These are phyloP conservation scores for Capsella bursapastoris DNA, from an alignment of 345 rosid genomes.

Conservation along the genomic window DNA sequence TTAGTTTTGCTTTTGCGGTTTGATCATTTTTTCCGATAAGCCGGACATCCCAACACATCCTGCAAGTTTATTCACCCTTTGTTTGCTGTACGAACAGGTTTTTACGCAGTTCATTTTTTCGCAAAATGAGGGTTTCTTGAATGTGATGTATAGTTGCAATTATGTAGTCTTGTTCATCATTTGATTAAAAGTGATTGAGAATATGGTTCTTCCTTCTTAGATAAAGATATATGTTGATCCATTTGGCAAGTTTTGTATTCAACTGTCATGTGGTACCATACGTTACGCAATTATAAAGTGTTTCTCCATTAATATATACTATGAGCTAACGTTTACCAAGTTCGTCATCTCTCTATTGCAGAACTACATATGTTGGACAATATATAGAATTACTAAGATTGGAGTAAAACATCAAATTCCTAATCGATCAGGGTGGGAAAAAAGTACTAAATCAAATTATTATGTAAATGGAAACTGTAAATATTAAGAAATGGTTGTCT, in stretches of 20 bases:
- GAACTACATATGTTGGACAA: no score
- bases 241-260: background rate
- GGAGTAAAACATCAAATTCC: no score
- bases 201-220: background rate
- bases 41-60: background rate
- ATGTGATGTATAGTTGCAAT: background rate
- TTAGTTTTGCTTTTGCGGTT: background rate
- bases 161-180: background rate
- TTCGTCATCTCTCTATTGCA: background rate
- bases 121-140: background rate
- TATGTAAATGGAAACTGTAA: no score
- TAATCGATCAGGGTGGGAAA: no score
- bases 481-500: no score
- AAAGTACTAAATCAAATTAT: no score
- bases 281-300: constrained; percentile 9
- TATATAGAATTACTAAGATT: no score
- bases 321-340: background rate
- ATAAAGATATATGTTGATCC: background rate
- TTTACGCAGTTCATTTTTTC: background rate
- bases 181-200: background rate
- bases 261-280: background rate
- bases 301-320: background rate
- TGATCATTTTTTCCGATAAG: background rate
- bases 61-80: background rate
- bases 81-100: background rate